Percentiles rank a stretch among this genome's conserved stretches.
Evolutionary conservation across 177 flowering plant species (phyloP).

Genomic region (Tripterygium wilfordii): DNA sequence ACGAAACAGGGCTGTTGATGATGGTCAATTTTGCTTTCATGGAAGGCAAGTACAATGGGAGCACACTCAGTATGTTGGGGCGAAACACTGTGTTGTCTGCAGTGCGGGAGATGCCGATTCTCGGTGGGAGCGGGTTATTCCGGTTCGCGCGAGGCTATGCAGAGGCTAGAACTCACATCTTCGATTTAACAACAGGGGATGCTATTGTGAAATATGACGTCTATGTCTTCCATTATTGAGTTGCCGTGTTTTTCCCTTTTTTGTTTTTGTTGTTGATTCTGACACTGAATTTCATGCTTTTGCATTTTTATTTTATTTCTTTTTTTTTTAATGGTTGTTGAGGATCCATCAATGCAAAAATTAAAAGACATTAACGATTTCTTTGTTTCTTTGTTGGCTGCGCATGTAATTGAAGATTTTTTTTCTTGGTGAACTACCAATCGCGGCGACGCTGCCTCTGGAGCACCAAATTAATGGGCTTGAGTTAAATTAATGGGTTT

Average conservation of each 20-base stretch:
- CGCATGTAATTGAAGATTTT: too few species aligned
- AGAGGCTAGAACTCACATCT: conserved; percentile 19
- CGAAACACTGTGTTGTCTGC: conserved; percentile 17
- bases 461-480: too few species aligned
- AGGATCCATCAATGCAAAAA: too few species aligned
- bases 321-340: too few species aligned
- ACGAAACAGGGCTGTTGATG: conserved; percentile 19
- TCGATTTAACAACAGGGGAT: conserved; percentile 17
- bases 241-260: neutral
- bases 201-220: conserved; percentile 31
- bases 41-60: conserved; percentile 41
- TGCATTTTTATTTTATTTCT: too few species aligned
- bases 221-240: conserved; percentile 28
- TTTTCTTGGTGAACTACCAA: too few species aligned
- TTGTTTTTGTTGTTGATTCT: neutral
- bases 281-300: too few species aligned
- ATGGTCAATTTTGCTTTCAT: conserved; percentile 22
- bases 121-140: conserved; percentile 42
- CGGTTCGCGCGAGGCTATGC: conserved; percentile 44
- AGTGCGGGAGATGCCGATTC: conserved; percentile 39
- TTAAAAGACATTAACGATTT: too few species aligned
- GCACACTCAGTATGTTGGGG: conserved; percentile 30
- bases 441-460: too few species aligned
- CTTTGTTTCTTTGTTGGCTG: too few species aligned
- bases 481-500: too few species aligned